These are phyloP conservation scores for Bolboschoenus planiculmis DNA, from an alignment of 176 grass and related monocot genomes.

Conservation along the genomic window DNA sequence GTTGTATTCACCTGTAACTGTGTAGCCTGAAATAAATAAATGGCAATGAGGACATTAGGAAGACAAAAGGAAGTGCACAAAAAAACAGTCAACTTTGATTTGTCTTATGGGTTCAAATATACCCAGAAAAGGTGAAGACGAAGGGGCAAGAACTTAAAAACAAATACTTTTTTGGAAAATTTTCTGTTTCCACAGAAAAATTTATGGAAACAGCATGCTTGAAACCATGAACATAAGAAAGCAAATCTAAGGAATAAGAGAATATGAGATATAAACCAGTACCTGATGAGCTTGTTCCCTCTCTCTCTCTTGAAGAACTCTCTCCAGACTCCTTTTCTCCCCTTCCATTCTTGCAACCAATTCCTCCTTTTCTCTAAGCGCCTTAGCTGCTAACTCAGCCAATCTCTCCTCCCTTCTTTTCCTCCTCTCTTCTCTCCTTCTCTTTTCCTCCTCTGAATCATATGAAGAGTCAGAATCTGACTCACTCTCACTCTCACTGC, in stretches of 20 bases:
- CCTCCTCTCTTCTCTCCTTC: constrained; percentile 74
- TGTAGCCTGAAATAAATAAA: constrained; percentile 50
- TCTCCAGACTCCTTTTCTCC: constrained; percentile 73
- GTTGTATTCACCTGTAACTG: constrained; percentile 93
- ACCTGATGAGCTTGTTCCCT: constrained; percentile 87
- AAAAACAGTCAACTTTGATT: background rate
- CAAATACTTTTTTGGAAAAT: background rate
- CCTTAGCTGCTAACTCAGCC: constrained; percentile 45
- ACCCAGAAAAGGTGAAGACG: no score
- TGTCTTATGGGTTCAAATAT: background rate
- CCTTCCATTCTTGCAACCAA: constrained; percentile 54
- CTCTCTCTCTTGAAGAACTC: constrained; percentile 76
- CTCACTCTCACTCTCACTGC: constrained; percentile 25
- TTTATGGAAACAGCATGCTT: background rate
- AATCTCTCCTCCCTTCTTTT: constrained; percentile 43
- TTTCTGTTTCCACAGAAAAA: background rate
- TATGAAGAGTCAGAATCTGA: constrained; percentile 39
- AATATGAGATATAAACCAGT: background rate
- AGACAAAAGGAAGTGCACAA: background rate
- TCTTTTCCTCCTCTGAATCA: constrained; percentile 69
- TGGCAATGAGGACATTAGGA: constrained; percentile 20
- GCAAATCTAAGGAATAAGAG: background rate
- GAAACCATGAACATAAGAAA: background rate
- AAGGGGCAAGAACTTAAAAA: background rate
- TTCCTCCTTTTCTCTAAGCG: constrained; percentile 71